Evolutionary conservation across 2,329 filamentous ascomycete genomes (phyloP), one percentile per base, ranked within the genome.

Genomic region (Dothidotthia symphoricarpi): DNA sequence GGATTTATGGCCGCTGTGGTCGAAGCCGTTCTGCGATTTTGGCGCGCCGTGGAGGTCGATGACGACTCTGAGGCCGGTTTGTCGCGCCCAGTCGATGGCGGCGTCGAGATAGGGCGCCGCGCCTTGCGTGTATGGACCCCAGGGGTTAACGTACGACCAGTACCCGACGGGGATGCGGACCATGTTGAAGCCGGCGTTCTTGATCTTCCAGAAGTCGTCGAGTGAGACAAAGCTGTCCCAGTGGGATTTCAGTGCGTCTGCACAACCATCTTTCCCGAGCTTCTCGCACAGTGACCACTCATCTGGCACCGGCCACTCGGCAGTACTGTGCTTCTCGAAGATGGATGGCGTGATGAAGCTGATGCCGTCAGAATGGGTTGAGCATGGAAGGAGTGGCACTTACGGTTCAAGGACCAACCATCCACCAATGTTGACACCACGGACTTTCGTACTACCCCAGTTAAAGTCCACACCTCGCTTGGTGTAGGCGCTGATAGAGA

Each of bases 11-110:
- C 80, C 80, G 33, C 72, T 77, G 56, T 82, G 81, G 55, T 82
- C 80, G 57, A 80, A 82, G 5, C 80, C 79, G 45, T 82, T 81
- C 50, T 81, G 78, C 2, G 71, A 75, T 27, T 73, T 72, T 2
- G 62, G 63, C 9, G 61, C 61, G 19, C 74, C 76, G 50, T 81
- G 78, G 7, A 81, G 64, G 52, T 81, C 78, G 27, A 81, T 75
- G 58, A 79, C 65, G 22, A 81, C 68, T 56, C 79, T 77, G 29
- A 80, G 54, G 1, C 74, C 73, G 0, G 71, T 70, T 28, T 68
- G 61, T 24, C 75, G 57, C 3, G 78, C 77, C 77, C 77, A 81
- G 16, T 70, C 71, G 33, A 81, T 74, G 11, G 76, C 77, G 16
- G 67, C 61, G 41, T 80, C 75, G 4, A 81, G 65, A 47, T 80